Base-by-base conservation (phyloP, 2,329 filamentous ascomycete species). In the Phoma herbarum region DNA sequence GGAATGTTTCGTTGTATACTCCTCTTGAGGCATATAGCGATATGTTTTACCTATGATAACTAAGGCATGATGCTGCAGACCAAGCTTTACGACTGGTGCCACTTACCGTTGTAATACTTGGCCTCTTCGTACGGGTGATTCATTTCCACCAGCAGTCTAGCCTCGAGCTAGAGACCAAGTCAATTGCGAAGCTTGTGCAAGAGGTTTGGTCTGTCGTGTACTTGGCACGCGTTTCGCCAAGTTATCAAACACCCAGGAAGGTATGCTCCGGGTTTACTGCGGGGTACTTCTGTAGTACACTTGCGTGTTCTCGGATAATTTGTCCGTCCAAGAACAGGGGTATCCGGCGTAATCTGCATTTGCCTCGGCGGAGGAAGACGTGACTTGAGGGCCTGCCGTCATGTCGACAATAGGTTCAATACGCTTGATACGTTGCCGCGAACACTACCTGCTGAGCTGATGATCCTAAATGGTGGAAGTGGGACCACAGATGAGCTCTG, bases 291-390 rank as follows among this genome's bases (percentile, higher is more conserved):
- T 20, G 14, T 11, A 37, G 9, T 10, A 35, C 14, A 39, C 39
- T 52, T 37, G 20, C 37, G 37, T 42, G 10, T 9, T 47, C 45
- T 46, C 56, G 56, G 56, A 53, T 31, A 53, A 58, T 29, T 53
- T 53, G 31, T 58, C 56, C 56, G 56, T 29, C 22, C 22, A 26
- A 37, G 33, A 33, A 20, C 45, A 49, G 22, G 35, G 33, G 33
- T 22, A 20, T 46, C 44, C 55, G 49, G 23, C 12, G 23, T 39
- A 44, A 57, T 52, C 7, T 52, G 22, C 37, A 12, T 18, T n/a
- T 35, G 12, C 20, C 54, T 57, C 52, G 48, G 48, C 43, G 22
- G n/a, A 47, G 35, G 54, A 45, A 31, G 25, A 20, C 4, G 9
- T 46, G n/a, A 31, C 26, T 22, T 10, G 6, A n/a, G 6, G 26